Evolutionary conservation across 495 filamentous ascomycete genomes (phyloP), one percentile per base, ranked within the genome.

Genomic region (Penicillium mononematosum): DNA sequence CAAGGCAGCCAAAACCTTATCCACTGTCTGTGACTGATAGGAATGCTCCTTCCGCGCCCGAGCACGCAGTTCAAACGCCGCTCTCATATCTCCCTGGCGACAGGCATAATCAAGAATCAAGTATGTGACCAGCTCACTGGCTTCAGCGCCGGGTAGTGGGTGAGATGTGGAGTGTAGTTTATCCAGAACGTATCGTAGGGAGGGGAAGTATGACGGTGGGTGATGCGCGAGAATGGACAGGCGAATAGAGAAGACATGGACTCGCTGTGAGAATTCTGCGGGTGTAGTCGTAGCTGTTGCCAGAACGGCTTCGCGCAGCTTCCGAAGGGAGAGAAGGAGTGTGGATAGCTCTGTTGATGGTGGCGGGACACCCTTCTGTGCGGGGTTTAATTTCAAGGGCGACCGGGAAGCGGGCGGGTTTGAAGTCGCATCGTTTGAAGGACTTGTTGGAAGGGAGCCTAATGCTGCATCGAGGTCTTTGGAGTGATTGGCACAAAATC

Each of bases 101-200:
- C 93, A 96, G 10, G 92, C 91, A 41, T 91, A 81, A 71, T 98
- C 94, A 16, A 98, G 83, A 43, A 97, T 85, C 16, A 88, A 80
- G 66, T 96, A 97, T 32, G 83, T 82, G 20, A 85, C 79, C 58
- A 92, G 83, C 58, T 98, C 94, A 46, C 85, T 84, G 17, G 88
- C 68, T 61, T 96, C 91, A 14, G 83, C 70, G 11, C 76, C 72
- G 0, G 86, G 81, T 19, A 97, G 81, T 29, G 83, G 84, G 47
- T 83, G 76, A 0, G 73, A 62, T 5, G 80, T 74, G 1, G 72
- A 68, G 68, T 95, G 90, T 51, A 97, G 83, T 3, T 74, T 73
- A 38, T 83, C 80, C 6, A 98, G 79, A 1, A 96, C 83, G 64
- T 94, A 82, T 19, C 88, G 81, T 29, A 98, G 77, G 24, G 94